These are phyloP conservation scores for Blastobotrys malaysiensis DNA, from an alignment of 1,139 yeast genomes.

Conservation along the genomic window DNA sequence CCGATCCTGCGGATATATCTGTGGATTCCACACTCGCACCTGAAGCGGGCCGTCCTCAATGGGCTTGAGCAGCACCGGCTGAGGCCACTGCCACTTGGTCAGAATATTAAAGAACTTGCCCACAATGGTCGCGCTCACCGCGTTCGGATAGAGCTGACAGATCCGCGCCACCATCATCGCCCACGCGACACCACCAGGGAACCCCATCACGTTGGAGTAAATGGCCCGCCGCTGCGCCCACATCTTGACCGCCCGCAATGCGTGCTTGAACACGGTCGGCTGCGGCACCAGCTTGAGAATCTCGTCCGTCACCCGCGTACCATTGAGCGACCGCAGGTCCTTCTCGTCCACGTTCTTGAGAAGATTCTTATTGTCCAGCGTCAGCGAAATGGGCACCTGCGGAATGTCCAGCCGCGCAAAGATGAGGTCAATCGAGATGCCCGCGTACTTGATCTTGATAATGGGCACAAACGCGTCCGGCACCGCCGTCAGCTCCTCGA, in stretches of 20 bases:
- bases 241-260: conserved; percentile 82
- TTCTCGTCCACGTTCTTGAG: conserved; percentile 83
- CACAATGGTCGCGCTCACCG: conserved; percentile 86
- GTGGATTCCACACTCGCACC: conserved; percentile 96
- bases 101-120: conserved; percentile 83
- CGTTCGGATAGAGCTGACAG: conserved; percentile 93
- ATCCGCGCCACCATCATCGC: conserved; percentile 97
- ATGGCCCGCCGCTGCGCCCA: conserved; percentile 97
- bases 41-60: conserved; percentile 97
- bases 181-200: conserved; percentile 99
- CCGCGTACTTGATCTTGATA: conserved; percentile 78
- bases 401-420: conserved; percentile 79
- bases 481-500: conserved; percentile 85
- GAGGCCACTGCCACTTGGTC: conserved; percentile 97
- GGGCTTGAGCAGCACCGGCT: conserved; percentile 84
- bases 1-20: conserved; percentile 79
- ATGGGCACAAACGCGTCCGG: conserved; percentile 98
- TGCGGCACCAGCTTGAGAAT: conserved; percentile 85
- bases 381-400: conserved; percentile 67
- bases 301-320: conserved; percentile 96
- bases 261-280: conserved; percentile 87
- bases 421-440: conserved; percentile 85
- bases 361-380: conserved; percentile 77
- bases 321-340: conserved; percentile 83
- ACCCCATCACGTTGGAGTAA: conserved; percentile 91